Evolutionary conservation across 129 eudicot species (phyloP), one percentile per base, ranked within the genome.

Genomic region (Escallonia herrerae): DNA sequence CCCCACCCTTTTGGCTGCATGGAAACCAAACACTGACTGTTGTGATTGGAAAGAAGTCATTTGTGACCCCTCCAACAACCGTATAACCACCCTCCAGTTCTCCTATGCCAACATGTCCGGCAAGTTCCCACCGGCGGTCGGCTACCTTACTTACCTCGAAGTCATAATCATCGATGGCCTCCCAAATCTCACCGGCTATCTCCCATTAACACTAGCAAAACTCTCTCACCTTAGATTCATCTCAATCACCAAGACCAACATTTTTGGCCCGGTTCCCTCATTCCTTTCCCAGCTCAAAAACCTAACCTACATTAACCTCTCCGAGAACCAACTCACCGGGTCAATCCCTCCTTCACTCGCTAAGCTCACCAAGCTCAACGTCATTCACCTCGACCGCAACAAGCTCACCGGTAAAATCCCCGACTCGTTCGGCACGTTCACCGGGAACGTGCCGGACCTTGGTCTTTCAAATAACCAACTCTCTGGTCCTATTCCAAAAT

Each of bases 301-400:
- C 67, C 75, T 80, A 51, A 68, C 57, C 2, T 64, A 66, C 14
- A 77, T 84, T 12, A 78, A 84, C 52, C 51, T 84, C 7, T 77
- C 86, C 0, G 73, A 57, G 64, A 84, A 84, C 66, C 56, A 40
- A 15, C 73, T 84, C 15, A 66, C 61, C 40, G 90, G 84, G 4
- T 58, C 80, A 0, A 81, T 84, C 70, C 90, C 90, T 3, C 53
- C 84, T 3, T 76, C 75, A 14, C 82, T 84, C 7, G 50, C 90
- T 45, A 54, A 15, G 8, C 68, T 81, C 37, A 72, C 75, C 7
- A 68, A 74, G 41, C 86, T 84, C 15, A 51, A 50, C 50, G 74
- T 56, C 9, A 67, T 81, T 4, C 70, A 66, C 39, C 65, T 85
- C 5, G 82, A 79, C 70, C 43, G 87, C 11, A 85, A 85, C 67